Evolutionary conservation across 805 yeast species (phyloP).

Genomic region (Scheffersomyces lignosus): DNA sequence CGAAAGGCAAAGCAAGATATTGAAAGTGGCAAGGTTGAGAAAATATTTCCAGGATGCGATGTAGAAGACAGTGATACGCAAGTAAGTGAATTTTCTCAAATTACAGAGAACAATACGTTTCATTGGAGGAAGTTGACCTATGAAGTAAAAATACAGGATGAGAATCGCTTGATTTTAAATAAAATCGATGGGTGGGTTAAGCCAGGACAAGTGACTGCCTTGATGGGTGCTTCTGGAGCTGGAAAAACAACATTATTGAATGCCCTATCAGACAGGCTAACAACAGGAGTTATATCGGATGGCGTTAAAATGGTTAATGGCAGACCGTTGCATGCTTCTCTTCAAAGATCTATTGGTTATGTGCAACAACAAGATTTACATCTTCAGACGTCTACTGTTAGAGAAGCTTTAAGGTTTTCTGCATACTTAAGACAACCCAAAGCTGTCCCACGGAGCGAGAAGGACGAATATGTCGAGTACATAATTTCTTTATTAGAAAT

Average conservation of each 20-base stretch:
- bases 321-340: slow-evolving; percentile 58
- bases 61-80: slow-evolving; percentile 3
- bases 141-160: slow-evolving; percentile 35
- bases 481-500: slow-evolving; percentile 67
- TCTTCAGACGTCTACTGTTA: slow-evolving; percentile 64
- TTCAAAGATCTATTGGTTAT: slow-evolving; percentile 77
- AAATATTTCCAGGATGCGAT: slow-evolving; percentile 1
- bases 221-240: slow-evolving; percentile 88
- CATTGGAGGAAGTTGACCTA: slow-evolving; percentile 22
- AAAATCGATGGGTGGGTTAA: slow-evolving; percentile 64
- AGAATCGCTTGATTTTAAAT: slow-evolving; percentile 39
- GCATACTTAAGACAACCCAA: slow-evolving; percentile 72
- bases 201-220: slow-evolving; percentile 79
- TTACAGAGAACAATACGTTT: slow-evolving; percentile 15
- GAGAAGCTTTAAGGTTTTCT: slow-evolving; percentile 71
- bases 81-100: slow-evolving; percentile 3
- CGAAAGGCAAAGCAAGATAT: slow-evolving; percentile 21
- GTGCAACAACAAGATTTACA: slow-evolving; percentile 83
- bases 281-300: slow-evolving; percentile 70
- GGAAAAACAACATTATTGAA: slow-evolving; percentile 80
- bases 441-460: slow-evolving; percentile 55
- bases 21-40: slow-evolving; percentile 14
- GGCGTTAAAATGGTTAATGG: slow-evolving; percentile 67
- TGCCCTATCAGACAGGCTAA: slow-evolving; percentile 69
- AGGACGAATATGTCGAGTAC: slow-evolving; percentile 66